phyloP scores from a whole-genome alignment of 2,329 filamentous ascomycete species.

The Sodiomyces alkalinus region DNA sequence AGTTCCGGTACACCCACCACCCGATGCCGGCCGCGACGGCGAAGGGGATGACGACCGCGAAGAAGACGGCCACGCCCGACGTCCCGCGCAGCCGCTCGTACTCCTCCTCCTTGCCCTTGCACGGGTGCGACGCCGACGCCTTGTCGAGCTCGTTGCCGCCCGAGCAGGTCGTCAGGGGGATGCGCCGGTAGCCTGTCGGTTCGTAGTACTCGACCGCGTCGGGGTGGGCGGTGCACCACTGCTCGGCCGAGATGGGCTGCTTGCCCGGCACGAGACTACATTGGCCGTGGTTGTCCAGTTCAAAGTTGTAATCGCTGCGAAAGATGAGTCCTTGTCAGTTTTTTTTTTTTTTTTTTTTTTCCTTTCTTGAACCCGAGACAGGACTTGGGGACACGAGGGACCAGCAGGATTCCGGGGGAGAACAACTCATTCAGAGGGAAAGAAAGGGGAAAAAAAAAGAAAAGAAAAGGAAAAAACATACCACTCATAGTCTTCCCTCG shows the following conservation, averaged over 20 bases:
- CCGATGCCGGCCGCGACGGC: conserved; percentile 55
- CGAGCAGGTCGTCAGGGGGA: conserved; percentile 76
- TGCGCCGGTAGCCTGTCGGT: conserved; percentile 74
- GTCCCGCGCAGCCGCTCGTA: conserved; percentile 57
- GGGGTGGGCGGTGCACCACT: conserved; percentile 44
- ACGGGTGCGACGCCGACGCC: conserved; percentile 43
- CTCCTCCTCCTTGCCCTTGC: conserved; percentile 68
- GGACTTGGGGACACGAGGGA: conserved; percentile 1
- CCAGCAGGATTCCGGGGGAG: too few species aligned
- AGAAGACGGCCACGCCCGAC: conserved; percentile 64
- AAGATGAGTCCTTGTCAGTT: conserved; percentile 12
- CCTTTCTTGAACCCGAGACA: not conserved
- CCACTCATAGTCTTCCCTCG: conserved; percentile 84
- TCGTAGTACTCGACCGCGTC: conserved; percentile 66
- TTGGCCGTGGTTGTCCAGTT: conserved; percentile 60
- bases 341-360: not conserved
- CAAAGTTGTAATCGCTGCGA: conserved; percentile 78
- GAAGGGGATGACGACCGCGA: conserved; percentile 68
- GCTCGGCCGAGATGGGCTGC: conserved; percentile 33
- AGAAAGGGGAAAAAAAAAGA: not conserved
- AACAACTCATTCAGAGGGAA: too few species aligned
- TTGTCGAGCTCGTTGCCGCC: conserved; percentile 65
- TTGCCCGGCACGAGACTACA: conserved; percentile 67
- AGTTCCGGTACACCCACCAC: conserved; percentile 74
- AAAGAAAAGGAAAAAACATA: conserved; percentile 38